A percentile compares a stretch with the other conserved stretches of the same genome.
phyloP scores from a whole-genome alignment of 345 rosid genomes.

The Nephelium lappaceum region DNA sequence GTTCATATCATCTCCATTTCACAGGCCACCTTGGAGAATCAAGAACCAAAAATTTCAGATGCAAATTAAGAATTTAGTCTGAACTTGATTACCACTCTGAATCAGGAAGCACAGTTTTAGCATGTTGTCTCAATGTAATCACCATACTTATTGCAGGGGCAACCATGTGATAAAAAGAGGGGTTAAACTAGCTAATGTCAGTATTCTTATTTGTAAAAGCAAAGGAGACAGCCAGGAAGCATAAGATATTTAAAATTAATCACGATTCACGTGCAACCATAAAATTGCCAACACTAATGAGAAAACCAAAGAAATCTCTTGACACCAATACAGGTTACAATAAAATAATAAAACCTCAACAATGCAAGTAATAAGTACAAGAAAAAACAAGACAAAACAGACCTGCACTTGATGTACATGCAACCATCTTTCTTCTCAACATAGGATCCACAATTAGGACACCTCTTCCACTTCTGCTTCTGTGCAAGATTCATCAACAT shows the following conservation, averaged over 20 bases:
- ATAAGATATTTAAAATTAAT: background rate
- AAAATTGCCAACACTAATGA: background rate
- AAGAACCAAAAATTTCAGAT: background rate
- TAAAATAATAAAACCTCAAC: background rate
- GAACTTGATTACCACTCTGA: background rate
- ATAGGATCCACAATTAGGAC: conserved; percentile 44
- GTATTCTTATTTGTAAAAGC: background rate
- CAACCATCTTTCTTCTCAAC: conserved; percentile 54
- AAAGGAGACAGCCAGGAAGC: background rate
- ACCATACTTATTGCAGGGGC: background rate
- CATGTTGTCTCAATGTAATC: background rate
- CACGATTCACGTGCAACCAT: no score
- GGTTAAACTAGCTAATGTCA: background rate
- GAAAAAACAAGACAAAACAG: background rate
- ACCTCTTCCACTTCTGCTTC: conserved; percentile 44
- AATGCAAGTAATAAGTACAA: background rate
- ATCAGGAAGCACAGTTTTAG: background rate
- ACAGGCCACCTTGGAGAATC: background rate
- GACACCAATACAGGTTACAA: background rate
- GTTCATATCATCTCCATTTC: background rate
- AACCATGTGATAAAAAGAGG: background rate
- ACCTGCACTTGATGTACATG: conserved; percentile 47
- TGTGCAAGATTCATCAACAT: conserved; percentile 43
- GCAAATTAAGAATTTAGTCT: background rate
- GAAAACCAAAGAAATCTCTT: background rate